Conservation (phyloP, 306 rosid genomes). For the Begonia fuchsioides region DNA sequence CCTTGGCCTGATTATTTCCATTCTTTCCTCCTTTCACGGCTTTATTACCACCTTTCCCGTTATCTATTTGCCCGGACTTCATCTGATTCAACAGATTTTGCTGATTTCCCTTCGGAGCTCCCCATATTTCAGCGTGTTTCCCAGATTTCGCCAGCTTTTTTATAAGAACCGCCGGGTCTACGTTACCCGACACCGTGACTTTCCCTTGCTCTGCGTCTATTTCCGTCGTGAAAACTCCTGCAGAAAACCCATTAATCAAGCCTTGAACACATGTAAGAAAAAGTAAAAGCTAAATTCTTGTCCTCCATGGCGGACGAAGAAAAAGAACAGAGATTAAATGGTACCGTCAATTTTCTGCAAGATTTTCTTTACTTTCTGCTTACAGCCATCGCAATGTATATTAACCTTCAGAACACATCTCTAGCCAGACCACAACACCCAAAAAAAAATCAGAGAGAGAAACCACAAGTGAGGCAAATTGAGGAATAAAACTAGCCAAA, state of each 20-base stretch:
- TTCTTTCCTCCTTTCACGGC: slow-evolving; percentile 32
- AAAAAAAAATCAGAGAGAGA: slow-evolving; percentile 16
- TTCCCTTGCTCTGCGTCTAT: slow-evolving; percentile 88
- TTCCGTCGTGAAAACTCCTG: slow-evolving; percentile 79
- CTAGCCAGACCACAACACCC: slow-evolving; percentile 43
- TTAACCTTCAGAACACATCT: slow-evolving; percentile 92
- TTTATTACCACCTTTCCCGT: slow-evolving; percentile 38
- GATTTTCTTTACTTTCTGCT: slow-evolving; percentile 88
- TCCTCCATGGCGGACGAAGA: not conserved
- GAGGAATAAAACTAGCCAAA: not conserved
- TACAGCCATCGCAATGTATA: slow-evolving; percentile 96
- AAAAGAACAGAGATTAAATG: not conserved
- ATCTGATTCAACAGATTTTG: slow-evolving; percentile 39
- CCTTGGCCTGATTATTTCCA: slow-evolving; percentile 26
- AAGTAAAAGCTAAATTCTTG: not conserved
- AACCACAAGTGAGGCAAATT: not conserved
- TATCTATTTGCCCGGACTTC: slow-evolving; percentile 51
- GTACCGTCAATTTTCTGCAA: slow-evolving; percentile 86
- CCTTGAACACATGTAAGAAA: not conserved
- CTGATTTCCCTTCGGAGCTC: slow-evolving; percentile 36
- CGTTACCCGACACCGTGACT: slow-evolving; percentile 79
- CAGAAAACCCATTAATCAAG: not conserved
- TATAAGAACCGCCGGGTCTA: slow-evolving; percentile 67
- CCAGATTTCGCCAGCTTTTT: slow-evolving; percentile 85
- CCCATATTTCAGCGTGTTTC: slow-evolving; percentile 83